phyloP scores from a whole-genome alignment of 768 basidiomycete species.

The Kwoniella bestiolae region DNA sequence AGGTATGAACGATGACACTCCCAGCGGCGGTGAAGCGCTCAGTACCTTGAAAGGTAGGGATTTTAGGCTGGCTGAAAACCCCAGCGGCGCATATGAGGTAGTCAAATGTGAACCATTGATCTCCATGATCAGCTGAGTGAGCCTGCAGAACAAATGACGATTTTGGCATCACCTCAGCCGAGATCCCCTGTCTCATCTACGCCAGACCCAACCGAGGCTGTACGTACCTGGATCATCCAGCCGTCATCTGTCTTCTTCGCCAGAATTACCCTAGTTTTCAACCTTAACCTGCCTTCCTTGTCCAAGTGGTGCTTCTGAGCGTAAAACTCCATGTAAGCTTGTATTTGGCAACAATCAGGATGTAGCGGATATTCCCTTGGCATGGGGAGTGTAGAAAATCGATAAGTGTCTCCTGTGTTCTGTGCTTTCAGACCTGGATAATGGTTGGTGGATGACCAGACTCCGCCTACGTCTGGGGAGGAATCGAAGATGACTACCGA shows the following conservation, averaged over 20 bases:
- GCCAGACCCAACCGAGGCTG: too few species aligned
- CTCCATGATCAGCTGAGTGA: not conserved
- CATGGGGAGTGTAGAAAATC: slow-evolving; percentile 7
- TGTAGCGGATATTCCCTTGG: not conserved
- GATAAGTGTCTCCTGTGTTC: not conserved
- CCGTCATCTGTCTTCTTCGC: slow-evolving; percentile 4
- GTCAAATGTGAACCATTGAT: not conserved
- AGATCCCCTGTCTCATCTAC: too few species aligned
- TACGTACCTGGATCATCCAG: slow-evolving; percentile 1
- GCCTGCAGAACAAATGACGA: too few species aligned
- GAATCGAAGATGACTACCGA: slow-evolving; percentile 9
- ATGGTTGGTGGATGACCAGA: slow-evolving; percentile 8
- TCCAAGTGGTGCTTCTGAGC: not conserved
- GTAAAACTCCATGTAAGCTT: slow-evolving; percentile 8
- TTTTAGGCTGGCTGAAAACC: not conserved
- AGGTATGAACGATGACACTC: slow-evolving; percentile 1
- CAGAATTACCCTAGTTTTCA: slow-evolving; percentile 1
- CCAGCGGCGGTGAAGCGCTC: not conserved
- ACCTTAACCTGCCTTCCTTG: slow-evolving; percentile 5
- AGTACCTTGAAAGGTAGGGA: not conserved
- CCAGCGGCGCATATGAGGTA: slow-evolving; percentile 10
- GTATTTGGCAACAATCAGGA: not conserved
- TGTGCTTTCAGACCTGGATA: slow-evolving; percentile 7
- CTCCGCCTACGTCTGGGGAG: slow-evolving; percentile 2
- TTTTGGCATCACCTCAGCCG: too few species aligned